These are phyloP conservation scores for Nematodospora anomalae DNA, from an alignment of 1,139 yeast genomes.

Conservation along the genomic window DNA sequence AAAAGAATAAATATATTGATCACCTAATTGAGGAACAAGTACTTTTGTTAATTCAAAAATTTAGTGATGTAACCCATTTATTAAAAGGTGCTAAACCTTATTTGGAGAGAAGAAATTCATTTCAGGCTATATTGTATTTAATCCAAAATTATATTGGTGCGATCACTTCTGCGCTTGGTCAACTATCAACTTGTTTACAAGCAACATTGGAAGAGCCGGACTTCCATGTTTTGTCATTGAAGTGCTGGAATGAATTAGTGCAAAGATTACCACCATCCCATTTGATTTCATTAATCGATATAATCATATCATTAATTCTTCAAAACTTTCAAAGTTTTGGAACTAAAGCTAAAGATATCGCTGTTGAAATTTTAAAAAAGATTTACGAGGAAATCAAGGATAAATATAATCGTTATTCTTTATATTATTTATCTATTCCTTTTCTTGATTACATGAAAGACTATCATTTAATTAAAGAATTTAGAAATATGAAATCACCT, in stretches of 20 bases:
- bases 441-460: constrained; percentile 41
- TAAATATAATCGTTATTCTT: constrained; percentile 41
- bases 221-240: constrained; percentile 61
- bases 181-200: constrained; percentile 83
- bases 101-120: constrained; percentile 68
- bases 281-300: constrained; percentile 48
- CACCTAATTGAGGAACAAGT: constrained; percentile 55
- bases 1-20: constrained; percentile 21
- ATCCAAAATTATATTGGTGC: constrained; percentile 61
- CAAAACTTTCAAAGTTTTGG: constrained; percentile 64
- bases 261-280: constrained; percentile 51
- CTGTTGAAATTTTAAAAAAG: constrained; percentile 45
- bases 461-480: constrained; percentile 18
- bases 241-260: constrained; percentile 65
- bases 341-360: constrained; percentile 43
- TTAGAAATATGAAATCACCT: constrained; percentile 29
- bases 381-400: constrained; percentile 38
- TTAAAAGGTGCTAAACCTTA: constrained; percentile 69
- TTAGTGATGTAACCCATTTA: constrained; percentile 78
- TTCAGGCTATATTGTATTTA: constrained; percentile 71
- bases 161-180: constrained; percentile 80
- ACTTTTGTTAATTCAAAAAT: constrained; percentile 72
- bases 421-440: constrained; percentile 52
- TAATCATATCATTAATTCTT: constrained; percentile 47
- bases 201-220: constrained; percentile 68